Evolutionary conservation across 768 basidiomycete species (phyloP).

Genomic region (Rhizopogon vesiculosus): DNA sequence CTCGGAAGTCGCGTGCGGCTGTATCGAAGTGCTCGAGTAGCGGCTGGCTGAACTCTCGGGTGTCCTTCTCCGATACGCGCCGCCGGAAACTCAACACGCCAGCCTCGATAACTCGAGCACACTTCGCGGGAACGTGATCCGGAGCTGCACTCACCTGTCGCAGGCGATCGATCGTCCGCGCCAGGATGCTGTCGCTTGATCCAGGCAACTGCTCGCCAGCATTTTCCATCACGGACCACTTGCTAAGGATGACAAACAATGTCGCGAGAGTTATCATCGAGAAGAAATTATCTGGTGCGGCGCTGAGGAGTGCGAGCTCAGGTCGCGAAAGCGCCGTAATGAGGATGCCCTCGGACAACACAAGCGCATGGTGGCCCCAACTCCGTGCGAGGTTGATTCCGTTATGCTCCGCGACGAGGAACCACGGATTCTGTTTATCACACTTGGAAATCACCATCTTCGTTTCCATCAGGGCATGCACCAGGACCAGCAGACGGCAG

Average conservation of each 20-base stretch:
- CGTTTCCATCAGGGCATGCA: slow-evolving; percentile 29
- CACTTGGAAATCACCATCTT: slow-evolving; percentile 17
- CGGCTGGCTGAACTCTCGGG: slow-evolving; percentile 13
- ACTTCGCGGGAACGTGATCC: slow-evolving; percentile 37
- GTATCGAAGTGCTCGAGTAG: slow-evolving; percentile 18
- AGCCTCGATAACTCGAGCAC: slow-evolving; percentile 36
- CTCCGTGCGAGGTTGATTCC: slow-evolving; percentile 28
- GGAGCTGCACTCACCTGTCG: slow-evolving; percentile 29
- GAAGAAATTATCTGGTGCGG: slow-evolving; percentile 38
- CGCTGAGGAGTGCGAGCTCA: slow-evolving; percentile 31
- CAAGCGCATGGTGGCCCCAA: slow-evolving; percentile 36
- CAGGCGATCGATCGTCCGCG: slow-evolving; percentile 30
- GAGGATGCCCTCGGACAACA: slow-evolving; percentile 33
- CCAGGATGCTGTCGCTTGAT: slow-evolving; percentile 33
- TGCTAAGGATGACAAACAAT: slow-evolving; percentile 37
- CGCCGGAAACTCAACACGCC: slow-evolving; percentile 25
- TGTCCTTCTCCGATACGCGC: slow-evolving; percentile 21
- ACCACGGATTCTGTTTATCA: slow-evolving; percentile 23
- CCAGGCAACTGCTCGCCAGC: slow-evolving; percentile 29
- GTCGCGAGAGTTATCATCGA: slow-evolving; percentile 40
- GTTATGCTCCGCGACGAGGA: slow-evolving; percentile 24
- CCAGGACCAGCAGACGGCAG: slow-evolving; percentile 33
- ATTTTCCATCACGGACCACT: slow-evolving; percentile 35
- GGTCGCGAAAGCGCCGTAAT: slow-evolving; percentile 27
- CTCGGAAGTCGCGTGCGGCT: slow-evolving; percentile 12